Percentiles rank a stretch among this genome's conserved stretches.
Evolutionary conservation across 23 red algal species (phyloP).

Genomic region (Chondrus crispus): DNA sequence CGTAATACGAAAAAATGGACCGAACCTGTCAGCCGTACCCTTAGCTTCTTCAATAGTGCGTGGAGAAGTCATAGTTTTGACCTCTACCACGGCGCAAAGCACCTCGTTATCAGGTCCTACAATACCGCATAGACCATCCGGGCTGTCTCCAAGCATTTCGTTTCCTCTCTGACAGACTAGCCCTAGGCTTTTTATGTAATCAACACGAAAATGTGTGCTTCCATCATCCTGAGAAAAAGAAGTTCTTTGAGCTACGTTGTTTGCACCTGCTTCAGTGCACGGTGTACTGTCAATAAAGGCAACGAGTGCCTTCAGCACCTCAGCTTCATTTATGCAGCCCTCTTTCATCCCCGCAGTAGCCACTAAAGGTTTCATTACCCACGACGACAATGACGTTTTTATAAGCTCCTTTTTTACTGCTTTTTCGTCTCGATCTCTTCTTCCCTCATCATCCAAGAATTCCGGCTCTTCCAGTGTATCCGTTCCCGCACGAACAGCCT

Average conservation of each 20-base stretch:
- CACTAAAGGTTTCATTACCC: not conserved
- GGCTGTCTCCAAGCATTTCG: not conserved
- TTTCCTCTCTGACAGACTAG: not conserved
- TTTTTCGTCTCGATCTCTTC: not conserved
- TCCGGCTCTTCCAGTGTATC: not conserved
- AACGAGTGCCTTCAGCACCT: not conserved
- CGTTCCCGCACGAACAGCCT: not conserved
- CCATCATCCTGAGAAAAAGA: too few species aligned
- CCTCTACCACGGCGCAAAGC: not conserved
- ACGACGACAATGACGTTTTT: not conserved
- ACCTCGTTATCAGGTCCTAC: not conserved
- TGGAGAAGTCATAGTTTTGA: not conserved
- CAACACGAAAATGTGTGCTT: not conserved
- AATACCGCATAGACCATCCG: not conserved
- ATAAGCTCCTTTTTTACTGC: not conserved
- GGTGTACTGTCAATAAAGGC: not conserved
- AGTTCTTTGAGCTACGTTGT: too few species aligned
- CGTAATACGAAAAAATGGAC: not conserved
- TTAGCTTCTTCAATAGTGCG: not conserved
- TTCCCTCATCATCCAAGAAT: too few species aligned
- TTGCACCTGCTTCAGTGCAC: too few species aligned
- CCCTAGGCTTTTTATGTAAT: not conserved
- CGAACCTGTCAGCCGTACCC: not conserved
- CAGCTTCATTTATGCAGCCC: not conserved
- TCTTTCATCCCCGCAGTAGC: slow-evolving; percentile 17